Base-by-base conservation (phyloP, 1,139 yeast species). In the Magnusiomyces paraingens region DNA sequence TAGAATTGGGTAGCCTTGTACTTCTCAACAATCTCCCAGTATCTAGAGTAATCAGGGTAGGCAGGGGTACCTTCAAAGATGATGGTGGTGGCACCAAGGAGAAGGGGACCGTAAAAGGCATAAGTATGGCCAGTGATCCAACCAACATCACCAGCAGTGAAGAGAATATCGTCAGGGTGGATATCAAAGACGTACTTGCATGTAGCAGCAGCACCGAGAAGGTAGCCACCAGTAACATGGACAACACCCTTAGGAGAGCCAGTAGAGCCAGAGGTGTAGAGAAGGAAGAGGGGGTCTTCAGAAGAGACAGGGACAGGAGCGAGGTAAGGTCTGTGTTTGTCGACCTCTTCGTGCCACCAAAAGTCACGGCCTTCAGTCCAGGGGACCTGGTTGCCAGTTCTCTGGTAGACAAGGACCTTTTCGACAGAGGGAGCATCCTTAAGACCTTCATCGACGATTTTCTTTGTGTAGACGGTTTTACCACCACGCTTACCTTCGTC, bases 71-170 rank as follows among this genome's bases (percentile, higher is more conserved):
- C 96, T 76, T 93, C 99, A 66, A 93, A 93, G 58, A 93, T 89
- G 60, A 93, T 82, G 39, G 97, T 83, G 53, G 98, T 86, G 56
- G 89, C 84, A 71, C 99, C 99, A 56, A 89, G 77, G 52, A 82
- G 73, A 65, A 93, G 80, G 55, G 99, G 98, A 60, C 98, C 98
- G 70, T 93, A 93, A 58, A 91, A 77, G 40, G 95, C 96, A 68
- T 93, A 93, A 41, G 98, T 86, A 73, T 93, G 99, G 64, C 99
- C 99, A 44, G 99, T 93, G 69, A 93, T 93, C 99, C 99, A 93
- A 70, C 99, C 99, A 53, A 93, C 96, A 72, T 93, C 99, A 70
- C 98, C 98, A 53, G 98, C 97, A 52, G 98, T 91, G 78, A 93
- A 93, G 58, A 93, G 77, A 53, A 86, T 80, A 71, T 93, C 99